Evolutionary conservation across 176 grass and related monocot genomes (phyloP).

Genomic region (Themeda triandra): DNA sequence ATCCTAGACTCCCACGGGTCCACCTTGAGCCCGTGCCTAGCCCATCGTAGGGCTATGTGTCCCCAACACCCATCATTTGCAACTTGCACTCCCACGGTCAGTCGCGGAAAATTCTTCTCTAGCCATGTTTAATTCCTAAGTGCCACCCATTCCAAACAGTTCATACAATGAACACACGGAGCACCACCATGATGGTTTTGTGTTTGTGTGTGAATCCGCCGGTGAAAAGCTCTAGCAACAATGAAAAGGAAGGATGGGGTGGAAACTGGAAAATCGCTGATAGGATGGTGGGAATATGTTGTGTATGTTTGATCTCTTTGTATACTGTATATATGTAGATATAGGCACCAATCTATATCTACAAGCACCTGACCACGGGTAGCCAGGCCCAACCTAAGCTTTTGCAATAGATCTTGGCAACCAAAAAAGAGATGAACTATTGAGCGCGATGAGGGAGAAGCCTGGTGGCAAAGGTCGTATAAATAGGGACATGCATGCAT

Average conservation of each 20-base stretch:
- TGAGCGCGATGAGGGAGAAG: not conserved
- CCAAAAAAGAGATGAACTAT: not conserved
- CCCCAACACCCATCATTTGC: too few relatives aligned
- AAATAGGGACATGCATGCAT: not conserved
- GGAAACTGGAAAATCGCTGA: too few relatives aligned
- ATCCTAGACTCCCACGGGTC: too few relatives aligned
- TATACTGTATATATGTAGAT: not conserved
- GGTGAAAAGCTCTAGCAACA: too few relatives aligned
- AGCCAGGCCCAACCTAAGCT: not conserved
- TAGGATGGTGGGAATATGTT: not conserved
- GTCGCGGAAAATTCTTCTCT: too few relatives aligned
- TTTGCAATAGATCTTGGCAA: not conserved
- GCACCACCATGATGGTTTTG: too few relatives aligned
- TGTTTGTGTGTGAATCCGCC: too few relatives aligned
- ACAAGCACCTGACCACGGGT: not conserved
- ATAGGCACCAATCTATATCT: not conserved
- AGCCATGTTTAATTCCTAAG: not conserved
- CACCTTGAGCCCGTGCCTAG: too few relatives aligned
- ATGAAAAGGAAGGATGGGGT: too few relatives aligned
- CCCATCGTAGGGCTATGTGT: too few relatives aligned
- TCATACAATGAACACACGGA: not conserved
- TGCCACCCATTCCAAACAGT: not conserved
- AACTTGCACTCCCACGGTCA: too few relatives aligned
- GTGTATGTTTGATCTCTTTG: not conserved
- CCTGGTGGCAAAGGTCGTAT: not conserved